Conservation (phyloP, 352 stramenopile species). For the Vaucheria bursata region DNA sequence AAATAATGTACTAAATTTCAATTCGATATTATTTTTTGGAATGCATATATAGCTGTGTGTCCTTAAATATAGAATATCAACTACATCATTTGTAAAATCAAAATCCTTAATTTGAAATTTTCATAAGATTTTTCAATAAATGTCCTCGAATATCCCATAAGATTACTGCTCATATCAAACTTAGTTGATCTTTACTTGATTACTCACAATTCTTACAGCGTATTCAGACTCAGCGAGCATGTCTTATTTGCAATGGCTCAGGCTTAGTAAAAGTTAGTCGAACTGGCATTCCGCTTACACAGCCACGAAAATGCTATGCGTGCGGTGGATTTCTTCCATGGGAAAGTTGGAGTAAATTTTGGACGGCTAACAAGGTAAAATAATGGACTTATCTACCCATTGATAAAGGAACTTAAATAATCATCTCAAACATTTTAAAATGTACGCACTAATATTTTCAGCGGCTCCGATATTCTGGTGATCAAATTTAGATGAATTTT, state of each 20-base stretch:
- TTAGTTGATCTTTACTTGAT: background rate
- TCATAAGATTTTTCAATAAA: background rate
- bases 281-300: slow-evolving; percentile 18
- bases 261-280: slow-evolving; percentile 28
- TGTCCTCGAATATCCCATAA: background rate
- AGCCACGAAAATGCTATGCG: slow-evolving; percentile 43
- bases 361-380: slow-evolving; percentile 36
- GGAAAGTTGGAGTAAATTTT: slow-evolving; percentile 39
- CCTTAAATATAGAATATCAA: too few species aligned
- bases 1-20: too few species aligned
- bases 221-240: slow-evolving; percentile 43
- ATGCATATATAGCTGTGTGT: too few species aligned
- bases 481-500: too few species aligned
- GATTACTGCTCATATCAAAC: background rate
- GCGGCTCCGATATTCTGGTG: too few species aligned
- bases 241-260: slow-evolving; percentile 37
- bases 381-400: too few species aligned
- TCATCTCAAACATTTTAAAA: too few species aligned
- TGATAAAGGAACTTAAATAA: too few species aligned
- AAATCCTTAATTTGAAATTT: background rate
- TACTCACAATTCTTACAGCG: slow-evolving; percentile 19
- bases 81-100: background rate
- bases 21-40: too few species aligned
- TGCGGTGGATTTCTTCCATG: slow-evolving; percentile 46
- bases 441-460: too few species aligned